phyloP scores from a whole-genome alignment of 2,329 filamentous ascomycete species.

The Oidium heveae region DNA sequence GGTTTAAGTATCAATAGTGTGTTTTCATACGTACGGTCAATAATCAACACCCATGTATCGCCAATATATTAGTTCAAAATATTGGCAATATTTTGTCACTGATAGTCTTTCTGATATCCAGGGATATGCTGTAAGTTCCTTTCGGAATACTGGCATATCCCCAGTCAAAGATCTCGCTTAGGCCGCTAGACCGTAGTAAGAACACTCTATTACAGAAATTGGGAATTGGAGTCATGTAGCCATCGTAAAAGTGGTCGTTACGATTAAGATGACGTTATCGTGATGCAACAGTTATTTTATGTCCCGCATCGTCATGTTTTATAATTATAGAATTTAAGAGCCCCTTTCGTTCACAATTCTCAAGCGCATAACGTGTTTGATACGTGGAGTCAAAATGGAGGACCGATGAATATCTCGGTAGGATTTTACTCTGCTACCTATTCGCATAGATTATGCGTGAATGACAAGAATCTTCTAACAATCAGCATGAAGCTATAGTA shows the following conservation, averaged over 20 bases:
- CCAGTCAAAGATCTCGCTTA: too few species aligned
- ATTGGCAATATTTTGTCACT: too few species aligned
- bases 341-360: background rate
- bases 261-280: background rate
- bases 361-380: background rate
- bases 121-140: too few species aligned
- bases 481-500: background rate
- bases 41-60: too few species aligned
- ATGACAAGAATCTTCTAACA: background rate
- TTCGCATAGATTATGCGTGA: background rate
- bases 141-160: too few species aligned
- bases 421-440: background rate
- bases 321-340: background rate
- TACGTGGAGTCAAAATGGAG: background rate
- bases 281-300: background rate
- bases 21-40: too few species aligned
- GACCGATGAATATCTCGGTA: background rate
- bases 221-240: too few species aligned
- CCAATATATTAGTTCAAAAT: too few species aligned
- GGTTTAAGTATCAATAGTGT: too few species aligned
- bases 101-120: too few species aligned
- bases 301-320: background rate
- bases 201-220: too few species aligned
- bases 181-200: too few species aligned
- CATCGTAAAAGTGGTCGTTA: background rate